phyloP scores from a whole-genome alignment of 768 basidiomycete genomes.

The Tylopilus vinaceipallidus region DNA sequence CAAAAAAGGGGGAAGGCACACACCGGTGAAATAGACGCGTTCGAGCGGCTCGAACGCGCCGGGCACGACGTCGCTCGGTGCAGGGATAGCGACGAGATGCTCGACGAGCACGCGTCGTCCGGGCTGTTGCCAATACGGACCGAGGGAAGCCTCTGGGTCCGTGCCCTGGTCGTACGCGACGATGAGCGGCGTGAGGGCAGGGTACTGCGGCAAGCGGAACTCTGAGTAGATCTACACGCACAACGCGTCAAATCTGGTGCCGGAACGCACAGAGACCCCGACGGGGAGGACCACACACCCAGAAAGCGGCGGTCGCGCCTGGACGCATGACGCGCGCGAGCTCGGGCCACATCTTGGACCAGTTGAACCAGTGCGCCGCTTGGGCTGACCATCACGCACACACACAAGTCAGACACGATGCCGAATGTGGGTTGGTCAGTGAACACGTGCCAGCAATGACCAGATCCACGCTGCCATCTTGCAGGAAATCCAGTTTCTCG shows the following conservation, averaged over 20 bases:
- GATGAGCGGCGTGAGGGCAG: conserved; percentile 2
- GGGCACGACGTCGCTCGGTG: background rate
- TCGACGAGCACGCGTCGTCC: background rate
- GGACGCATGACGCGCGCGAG: conserved; percentile 54
- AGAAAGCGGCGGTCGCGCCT: conserved; percentile 69
- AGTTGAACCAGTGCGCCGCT: conserved; percentile 83
- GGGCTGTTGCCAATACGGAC: conserved; percentile 11
- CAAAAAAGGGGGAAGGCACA: background rate
- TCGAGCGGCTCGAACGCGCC: conserved; percentile 39
- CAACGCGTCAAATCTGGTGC: too few relatives aligned
- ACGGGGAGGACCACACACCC: too few relatives aligned
- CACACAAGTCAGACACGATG: background rate
- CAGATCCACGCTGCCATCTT: conserved; percentile 59
- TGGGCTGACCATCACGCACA: conserved; percentile 54
- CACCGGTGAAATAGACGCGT: conserved; percentile 61
- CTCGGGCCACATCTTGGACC: conserved; percentile 69
- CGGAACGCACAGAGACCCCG: too few relatives aligned
- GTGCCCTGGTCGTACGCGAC: conserved; percentile 1
- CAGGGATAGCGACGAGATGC: conserved; percentile 2
- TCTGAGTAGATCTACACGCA: conserved; percentile 11
- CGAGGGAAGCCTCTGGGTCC: background rate
- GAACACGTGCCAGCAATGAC: conserved; percentile 56
- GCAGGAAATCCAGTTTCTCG: conserved; percentile 52
- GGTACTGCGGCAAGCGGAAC: conserved; percentile 6
- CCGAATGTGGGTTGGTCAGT: too few relatives aligned